Base-by-base conservation (phyloP, 2,329 filamentous ascomycete species). In the Hypoxylon sp. region DNA sequence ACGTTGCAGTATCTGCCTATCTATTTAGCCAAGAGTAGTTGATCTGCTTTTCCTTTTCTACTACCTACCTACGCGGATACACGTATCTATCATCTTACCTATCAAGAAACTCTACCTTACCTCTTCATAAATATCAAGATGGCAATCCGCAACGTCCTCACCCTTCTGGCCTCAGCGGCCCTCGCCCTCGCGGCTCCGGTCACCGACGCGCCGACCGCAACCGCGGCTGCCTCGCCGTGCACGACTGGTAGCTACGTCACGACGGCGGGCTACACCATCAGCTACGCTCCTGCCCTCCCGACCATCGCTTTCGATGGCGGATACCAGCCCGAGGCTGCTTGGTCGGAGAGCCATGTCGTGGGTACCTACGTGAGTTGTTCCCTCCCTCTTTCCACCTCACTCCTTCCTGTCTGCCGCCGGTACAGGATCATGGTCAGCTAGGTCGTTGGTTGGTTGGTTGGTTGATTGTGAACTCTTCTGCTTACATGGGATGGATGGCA, bases 261-360 rank as follows among this genome's bases (percentile, higher is more conserved):
- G 4, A 68, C 66, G 7, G 62, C 63, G 7, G 67, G 67, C 19
- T 69, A 67, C 45, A 62, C 64, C 13, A 69, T 69, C 37, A 61
- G 57, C 58, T 69, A 67, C 51, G 52, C 55, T 5, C 50, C 37
- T 12, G 67, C 59, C 13, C 51, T 51, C 13, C 66, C 66, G 7
- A 61, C 60, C 2, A 49, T 25, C 5, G 23, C 26, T 5, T 57
- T 60, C 35, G 11, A 36, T 13, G 8, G 40, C 3, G 65, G 63
- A 2, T 69, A 66, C 34, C 44, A 62, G 54, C 67, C 66, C 6
- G 61, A 62, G 26, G 37, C 56, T 6, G 54, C 21, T n/a, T 69
- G 67, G 67, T 56, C 63, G 3, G 30, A 50, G 13, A 42, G 49
- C 15, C 67, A 68, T 35, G 48, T 63, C 16, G 57, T 64, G 5